phyloP scores from a whole-genome alignment of 108 stramenopile genomes.

The Ochromonas danica region DNA sequence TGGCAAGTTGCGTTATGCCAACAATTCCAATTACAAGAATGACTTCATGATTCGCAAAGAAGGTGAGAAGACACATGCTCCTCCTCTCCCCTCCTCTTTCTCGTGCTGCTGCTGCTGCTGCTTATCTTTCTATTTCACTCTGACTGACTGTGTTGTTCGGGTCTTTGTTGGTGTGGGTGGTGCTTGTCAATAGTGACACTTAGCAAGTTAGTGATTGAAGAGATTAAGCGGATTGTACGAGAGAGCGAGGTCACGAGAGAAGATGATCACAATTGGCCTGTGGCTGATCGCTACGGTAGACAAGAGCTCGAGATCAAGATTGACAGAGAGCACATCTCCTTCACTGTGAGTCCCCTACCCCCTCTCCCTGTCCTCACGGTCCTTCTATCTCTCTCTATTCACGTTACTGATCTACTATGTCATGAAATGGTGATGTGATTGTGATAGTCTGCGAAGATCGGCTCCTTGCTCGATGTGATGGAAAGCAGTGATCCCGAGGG shows the following conservation, averaged over 20 bases:
- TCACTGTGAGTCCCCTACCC: conserved; percentile 61
- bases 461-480: conserved; percentile 67
- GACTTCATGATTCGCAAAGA: conserved; percentile 79
- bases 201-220: conserved; percentile 23
- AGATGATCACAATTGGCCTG: conserved; percentile 71
- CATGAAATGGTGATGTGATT: not conserved
- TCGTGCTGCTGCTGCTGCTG: too few species aligned
- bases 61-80: conserved; percentile 24
- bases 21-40: conserved; percentile 77
- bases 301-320: conserved; percentile 82
- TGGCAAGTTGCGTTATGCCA: conserved; percentile 80
- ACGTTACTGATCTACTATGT: not conserved
- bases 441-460: conserved; percentile 68
- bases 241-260: conserved; percentile 39
- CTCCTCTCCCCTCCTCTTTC: too few species aligned
- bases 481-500: conserved; percentile 75
- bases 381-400: not conserved
- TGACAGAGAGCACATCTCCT: conserved; percentile 77
- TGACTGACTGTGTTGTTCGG: too few species aligned
- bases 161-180: too few species aligned
- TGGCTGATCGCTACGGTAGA: conserved; percentile 64
- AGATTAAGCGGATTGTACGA: conserved; percentile 27
- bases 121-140: too few species aligned
- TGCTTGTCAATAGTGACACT: conserved; percentile 28
- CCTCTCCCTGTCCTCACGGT: not conserved